Conservation (phyloP, 1,284 basidiomycete species). For the Boletus subluridellus region DNA sequence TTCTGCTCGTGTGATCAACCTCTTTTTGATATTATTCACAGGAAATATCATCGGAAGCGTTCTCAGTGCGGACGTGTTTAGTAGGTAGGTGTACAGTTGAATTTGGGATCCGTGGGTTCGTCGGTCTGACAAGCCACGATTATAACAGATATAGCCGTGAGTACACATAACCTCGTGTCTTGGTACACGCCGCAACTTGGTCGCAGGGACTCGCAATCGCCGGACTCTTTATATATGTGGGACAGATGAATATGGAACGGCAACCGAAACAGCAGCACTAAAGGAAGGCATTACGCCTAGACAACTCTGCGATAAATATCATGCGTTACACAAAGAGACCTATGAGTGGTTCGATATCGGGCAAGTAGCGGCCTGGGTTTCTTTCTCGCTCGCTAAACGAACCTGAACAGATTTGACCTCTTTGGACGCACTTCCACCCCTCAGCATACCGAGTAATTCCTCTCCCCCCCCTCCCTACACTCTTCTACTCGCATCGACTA, state of each 20-base stretch:
- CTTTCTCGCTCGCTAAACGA: conserved; percentile 3
- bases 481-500: not conserved
- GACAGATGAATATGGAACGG: conserved; percentile 98
- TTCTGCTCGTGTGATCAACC: conserved; percentile 6
- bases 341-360: conserved; percentile 94
- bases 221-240: conserved; percentile 88
- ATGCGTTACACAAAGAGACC: conserved; percentile 85
- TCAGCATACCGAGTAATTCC: conserved; percentile 79
- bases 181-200: conserved; percentile 4
- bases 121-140: not conserved
- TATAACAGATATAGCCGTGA: conserved; percentile 62
- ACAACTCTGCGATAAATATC: conserved; percentile 92
- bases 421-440: conserved; percentile 95
- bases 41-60: conserved; percentile 98
- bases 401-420: conserved; percentile 78
- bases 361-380: conserved; percentile 39
- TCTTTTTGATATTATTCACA: conserved; percentile 24
- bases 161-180: conserved; percentile 21
- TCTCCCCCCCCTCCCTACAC: conserved; percentile 18
- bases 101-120: not conserved
- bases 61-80: conserved; percentile 95
- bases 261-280: conserved; percentile 95
- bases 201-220: conserved; percentile 68
- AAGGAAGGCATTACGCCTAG: conserved; percentile 89
- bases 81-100: conserved; percentile 58